Base-by-base conservation (phyloP, 257 asterid genomes). In the Oldenlandia corymbosa region DNA sequence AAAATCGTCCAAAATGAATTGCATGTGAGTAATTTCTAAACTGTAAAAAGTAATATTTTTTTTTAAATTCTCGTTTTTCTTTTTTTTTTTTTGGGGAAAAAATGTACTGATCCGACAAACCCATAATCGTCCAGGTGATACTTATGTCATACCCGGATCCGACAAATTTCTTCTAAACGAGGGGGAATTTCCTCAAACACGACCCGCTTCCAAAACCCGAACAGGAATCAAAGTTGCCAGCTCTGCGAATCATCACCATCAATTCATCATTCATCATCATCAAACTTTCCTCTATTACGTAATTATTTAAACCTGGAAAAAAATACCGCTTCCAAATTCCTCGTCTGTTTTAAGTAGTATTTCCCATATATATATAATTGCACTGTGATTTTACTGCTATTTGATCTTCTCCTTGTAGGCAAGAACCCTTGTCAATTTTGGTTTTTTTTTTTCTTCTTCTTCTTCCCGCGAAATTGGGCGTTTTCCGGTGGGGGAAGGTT, bases 191-290 rank as follows among this genome's bases (percentile, higher is more conserved):
- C 10, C 47, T 13, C 47, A 13, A 42, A 42, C 47, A 17, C 18
- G 6, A 34, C 59, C 59, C 59, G 59, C 23, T 53, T 53, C 59
- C 42, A 30, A 18, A 55, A 55, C 60, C 42, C 60, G 66, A 16
- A 52, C 43, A 18, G 42, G 39, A 61, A 26, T 31, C 52, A 10
- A 20, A 43, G 45, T 28, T 43, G 66, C 66, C 66, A 43, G 66
- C 66, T 61, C 55, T 28, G 12, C 21, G 0, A 0, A 1, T 3
- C 5, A 18, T 14, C 50, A 32, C 23, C 60, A 14, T 53, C 2
- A 39, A 10, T 30, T 52, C 14, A n/a, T n/a, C n/a, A n/a, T n/a
- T n/a, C 6, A 34, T 30, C 53, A 5, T 3, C 66, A 7, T 17
- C 58, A 5, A 26, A 52, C 10, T 28, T 27, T 12, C 4, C 2